A percentile compares a stretch with the other conserved stretches of the same genome.
Evolutionary conservation across 78 protist species (phyloP).

Genomic region (Dictyostelium intermedium): DNA sequence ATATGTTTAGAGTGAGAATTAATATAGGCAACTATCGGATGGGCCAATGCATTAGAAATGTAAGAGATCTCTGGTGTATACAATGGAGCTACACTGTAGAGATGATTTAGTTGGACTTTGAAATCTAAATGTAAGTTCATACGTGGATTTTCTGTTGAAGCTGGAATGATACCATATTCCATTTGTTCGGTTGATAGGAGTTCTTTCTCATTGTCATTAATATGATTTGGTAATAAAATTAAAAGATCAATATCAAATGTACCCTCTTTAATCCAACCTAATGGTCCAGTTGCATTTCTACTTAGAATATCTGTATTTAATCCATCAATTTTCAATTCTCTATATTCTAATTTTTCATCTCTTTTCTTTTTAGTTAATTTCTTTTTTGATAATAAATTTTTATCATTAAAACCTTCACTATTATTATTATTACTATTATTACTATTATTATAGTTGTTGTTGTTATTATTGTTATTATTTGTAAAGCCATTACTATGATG

Average conservation of each 20-base stretch:
- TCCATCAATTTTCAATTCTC: conserved; percentile 70
- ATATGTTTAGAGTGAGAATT: conserved; percentile 66
- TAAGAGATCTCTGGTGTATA: conserved; percentile 68
- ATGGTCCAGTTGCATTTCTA: conserved; percentile 76
- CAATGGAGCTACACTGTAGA: conserved; percentile 52
- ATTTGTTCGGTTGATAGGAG: conserved; percentile 10
- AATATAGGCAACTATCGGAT: conserved; percentile 74
- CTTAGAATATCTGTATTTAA: conserved; percentile 37
- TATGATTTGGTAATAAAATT: conserved; percentile 15
- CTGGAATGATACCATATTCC: conserved; percentile 67
- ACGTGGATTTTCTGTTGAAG: conserved; percentile 45
- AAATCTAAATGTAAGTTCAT: conserved; percentile 56
- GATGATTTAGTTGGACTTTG: conserved; percentile 56
- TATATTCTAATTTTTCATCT: conserved; percentile 18
- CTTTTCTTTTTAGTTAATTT: not conserved
- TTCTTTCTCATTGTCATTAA: not conserved
- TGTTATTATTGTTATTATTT: not conserved
- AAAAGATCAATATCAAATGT: conserved; percentile 65
- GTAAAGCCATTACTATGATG: not conserved
- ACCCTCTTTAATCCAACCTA: conserved; percentile 79
- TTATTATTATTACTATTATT: not conserved
- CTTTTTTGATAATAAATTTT: not conserved
- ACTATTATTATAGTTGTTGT: not conserved
- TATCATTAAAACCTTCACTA: not conserved
- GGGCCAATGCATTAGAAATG: conserved; percentile 71